Evolutionary conservation across 345 rosid genomes (phyloP), one percentile per base, ranked within the genome.

Genomic region (Linum trigynum): DNA sequence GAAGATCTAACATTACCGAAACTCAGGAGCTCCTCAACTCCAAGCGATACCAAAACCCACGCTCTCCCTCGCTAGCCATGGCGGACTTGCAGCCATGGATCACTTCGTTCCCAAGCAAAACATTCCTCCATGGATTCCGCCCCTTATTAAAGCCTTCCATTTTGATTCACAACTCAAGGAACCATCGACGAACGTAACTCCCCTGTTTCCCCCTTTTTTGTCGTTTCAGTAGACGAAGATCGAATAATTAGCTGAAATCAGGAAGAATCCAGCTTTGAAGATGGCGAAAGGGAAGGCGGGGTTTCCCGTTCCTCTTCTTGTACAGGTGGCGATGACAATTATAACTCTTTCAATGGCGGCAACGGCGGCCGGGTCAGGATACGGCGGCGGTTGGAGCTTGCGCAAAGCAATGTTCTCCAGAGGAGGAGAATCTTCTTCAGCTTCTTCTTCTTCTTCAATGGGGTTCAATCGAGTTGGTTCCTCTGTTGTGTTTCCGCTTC

Each of bases 401-500:
- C 74, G 76, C 64, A 80, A 76, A 61, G 73, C 72, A 38, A 38
- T 70, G 62, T 11, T 62, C 0, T 39, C 77, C 14, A 48, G 53
- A 48, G 53, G 53, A 48, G 53, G 53, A 5, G 63, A 50, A 17
- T 64, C 61, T 61, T 56, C 72, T 7, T 38, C 57, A 17, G 66
- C 61, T 61, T 56, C 72, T 7, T 38, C 57, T 0, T 64, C 77
- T 9, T 76, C 79, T 10, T 71, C 75, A 36, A 67, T 76, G 77
- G 10, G 69, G 72, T 69, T 74, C 50, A 77, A 77, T 60, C 74
- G 80, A 77, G 81, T 77, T 68, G 83, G 69, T 38, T 79, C 96
- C 63, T 89, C 92, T 57, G 48, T 83, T 40, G 82, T 86, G 16
- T 80, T 89, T 55, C 87, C 85, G 12, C 78, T 89, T 67, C 79